phyloP scores from a whole-genome alignment of 805 yeast species.

The Starmerella sp. region DNA sequence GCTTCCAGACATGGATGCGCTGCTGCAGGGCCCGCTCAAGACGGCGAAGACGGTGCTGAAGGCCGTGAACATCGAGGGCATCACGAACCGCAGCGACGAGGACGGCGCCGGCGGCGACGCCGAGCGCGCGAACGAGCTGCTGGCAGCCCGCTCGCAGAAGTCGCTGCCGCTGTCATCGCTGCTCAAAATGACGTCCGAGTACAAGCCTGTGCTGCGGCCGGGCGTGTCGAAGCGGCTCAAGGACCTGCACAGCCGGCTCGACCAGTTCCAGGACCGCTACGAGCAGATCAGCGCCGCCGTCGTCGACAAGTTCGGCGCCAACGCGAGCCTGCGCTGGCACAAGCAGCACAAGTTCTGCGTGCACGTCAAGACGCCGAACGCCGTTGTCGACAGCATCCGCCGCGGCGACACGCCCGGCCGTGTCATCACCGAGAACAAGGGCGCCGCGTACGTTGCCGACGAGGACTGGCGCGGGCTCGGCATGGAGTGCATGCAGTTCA shows the following conservation, averaged over 20 bases:
- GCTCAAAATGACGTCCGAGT: conserved; percentile 2
- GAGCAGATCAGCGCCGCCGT: conserved; percentile 20
- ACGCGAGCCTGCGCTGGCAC: conserved; percentile 32
- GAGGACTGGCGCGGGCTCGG: conserved; percentile 45
- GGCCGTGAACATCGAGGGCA: conserved; percentile 31
- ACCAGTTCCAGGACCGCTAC: conserved; percentile 22
- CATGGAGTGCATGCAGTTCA: conserved; percentile 34
- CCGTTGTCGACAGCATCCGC: not conserved
- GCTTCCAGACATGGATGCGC: not conserved
- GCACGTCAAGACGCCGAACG: conserved; percentile 29
- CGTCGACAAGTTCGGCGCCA: conserved; percentile 13
- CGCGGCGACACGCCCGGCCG: conserved; percentile 16
- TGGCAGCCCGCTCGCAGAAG: not conserved
- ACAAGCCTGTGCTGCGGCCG: conserved; percentile 19
- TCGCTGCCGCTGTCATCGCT: not conserved
- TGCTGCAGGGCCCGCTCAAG: conserved; percentile 21
- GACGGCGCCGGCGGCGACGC: not conserved
- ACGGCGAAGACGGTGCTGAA: conserved; percentile 36
- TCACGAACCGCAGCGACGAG: not conserved
- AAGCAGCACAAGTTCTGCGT: conserved; percentile 40
- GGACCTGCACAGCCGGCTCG: conserved; percentile 24
- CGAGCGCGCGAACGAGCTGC: not conserved
- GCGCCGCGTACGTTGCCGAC: conserved; percentile 37
- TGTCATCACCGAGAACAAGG: conserved; percentile 33
- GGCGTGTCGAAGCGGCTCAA: conserved; percentile 15